Conservation (phyloP, 305 asterid species). For the Fraxinus ornus region DNA sequence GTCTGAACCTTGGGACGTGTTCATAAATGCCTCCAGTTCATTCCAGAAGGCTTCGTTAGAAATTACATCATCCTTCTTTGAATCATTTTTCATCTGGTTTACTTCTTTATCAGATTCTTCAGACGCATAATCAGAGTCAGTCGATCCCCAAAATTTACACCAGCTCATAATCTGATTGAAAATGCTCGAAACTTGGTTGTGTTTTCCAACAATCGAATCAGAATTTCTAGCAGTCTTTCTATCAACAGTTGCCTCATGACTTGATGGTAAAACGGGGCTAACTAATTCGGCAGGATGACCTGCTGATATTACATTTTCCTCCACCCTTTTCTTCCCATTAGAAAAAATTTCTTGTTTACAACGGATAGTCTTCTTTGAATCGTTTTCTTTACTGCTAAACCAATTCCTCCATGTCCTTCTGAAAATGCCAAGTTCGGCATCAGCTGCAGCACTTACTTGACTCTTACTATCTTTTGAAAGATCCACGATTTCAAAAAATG, state of each 20-base stretch:
- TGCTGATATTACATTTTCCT: constrained; percentile 23
- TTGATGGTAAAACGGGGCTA: constrained; percentile 39
- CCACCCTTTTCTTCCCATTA: constrained; percentile 24
- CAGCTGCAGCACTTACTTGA: constrained; percentile 25
- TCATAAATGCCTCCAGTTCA: constrained; percentile 54
- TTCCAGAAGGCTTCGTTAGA: constrained; percentile 65
- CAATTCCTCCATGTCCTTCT: constrained; percentile 48
- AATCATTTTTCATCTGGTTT: constrained; percentile 24
- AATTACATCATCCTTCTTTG: constrained; percentile 37
- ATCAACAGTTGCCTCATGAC: constrained; percentile 33
- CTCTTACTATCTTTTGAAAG: constrained; percentile 32
- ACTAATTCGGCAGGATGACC: constrained; percentile 24
- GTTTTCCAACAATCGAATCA: constrained; percentile 24
- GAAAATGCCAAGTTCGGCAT: constrained; percentile 45
- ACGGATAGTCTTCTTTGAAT: constrained; percentile 17
- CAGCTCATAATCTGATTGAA: constrained; percentile 31
- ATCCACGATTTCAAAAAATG: constrained; percentile 31
- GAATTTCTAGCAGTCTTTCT: constrained; percentile 21
- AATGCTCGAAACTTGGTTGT: constrained; percentile 29
- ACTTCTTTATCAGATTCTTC: constrained; percentile 29
- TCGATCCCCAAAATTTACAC: constrained; percentile 44
- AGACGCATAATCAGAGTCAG: constrained; percentile 26
- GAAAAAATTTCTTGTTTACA: constrained; percentile 8
- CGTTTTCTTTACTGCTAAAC: constrained; percentile 45
- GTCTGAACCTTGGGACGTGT: constrained; percentile 45